phyloP scores from a whole-genome alignment of 768 basidiomycete genomes.

The Lactifluus volemus region DNA sequence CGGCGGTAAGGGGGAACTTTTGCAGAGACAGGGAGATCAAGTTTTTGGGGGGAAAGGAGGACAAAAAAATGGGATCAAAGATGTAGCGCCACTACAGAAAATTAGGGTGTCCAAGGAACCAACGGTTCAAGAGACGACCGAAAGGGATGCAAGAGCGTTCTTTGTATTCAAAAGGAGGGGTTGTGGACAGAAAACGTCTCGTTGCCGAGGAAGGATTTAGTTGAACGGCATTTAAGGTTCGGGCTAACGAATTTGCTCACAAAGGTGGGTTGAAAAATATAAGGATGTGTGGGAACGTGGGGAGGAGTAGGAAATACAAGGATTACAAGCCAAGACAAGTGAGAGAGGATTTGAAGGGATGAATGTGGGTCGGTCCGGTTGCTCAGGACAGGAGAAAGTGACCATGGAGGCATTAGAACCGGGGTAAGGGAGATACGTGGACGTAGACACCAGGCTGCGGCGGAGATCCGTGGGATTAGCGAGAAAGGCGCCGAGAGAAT shows the following conservation, averaged over 20 bases:
- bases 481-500: background rate
- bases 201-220: background rate
- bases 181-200: background rate
- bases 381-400: background rate
- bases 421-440: background rate
- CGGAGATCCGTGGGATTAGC: background rate
- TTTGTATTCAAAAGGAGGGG: background rate
- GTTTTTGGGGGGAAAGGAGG: background rate
- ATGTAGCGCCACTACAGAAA: background rate
- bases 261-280: background rate
- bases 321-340: too few species aligned
- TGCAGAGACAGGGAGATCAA: background rate
- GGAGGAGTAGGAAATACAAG: slow-evolving; percentile 1
- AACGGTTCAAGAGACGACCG: background rate
- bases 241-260: background rate
- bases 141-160: background rate
- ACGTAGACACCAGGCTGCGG: background rate
- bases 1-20: background rate
- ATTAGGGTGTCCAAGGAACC: background rate
- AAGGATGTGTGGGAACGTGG: background rate
- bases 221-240: background rate
- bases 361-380: background rate
- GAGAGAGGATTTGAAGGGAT: background rate
- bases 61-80: too few species aligned
- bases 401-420: background rate